Conservation (phyloP, 208 protist genomes). For the Histomonas meleagridis region DNA sequence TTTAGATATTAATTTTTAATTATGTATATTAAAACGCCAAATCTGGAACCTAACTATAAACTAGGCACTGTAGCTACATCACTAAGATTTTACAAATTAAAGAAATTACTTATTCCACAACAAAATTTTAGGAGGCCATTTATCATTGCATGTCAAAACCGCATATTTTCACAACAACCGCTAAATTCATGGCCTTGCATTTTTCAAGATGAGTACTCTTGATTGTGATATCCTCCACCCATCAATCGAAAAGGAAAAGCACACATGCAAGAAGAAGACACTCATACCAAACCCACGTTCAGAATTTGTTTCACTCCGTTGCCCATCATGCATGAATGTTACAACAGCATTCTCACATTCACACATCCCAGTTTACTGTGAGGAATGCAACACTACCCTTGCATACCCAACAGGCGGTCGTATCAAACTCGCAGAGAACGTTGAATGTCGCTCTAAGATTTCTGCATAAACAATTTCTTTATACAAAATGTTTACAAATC, state of each 20-base stretch:
- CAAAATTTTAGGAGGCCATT: too few species aligned
- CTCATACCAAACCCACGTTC: conserved; percentile 22
- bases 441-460: background rate
- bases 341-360: conserved; percentile 26
- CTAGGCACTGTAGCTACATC: too few species aligned
- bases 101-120: too few species aligned
- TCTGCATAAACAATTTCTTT: background rate
- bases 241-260: background rate
- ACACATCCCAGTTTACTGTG: background rate
- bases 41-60: too few species aligned
- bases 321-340: background rate
- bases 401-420: conserved; percentile 7
- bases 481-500: too few species aligned
- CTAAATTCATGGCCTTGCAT: too few species aligned
- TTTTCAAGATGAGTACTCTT: conserved; percentile 1
- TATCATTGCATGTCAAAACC: too few species aligned
- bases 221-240: conserved; percentile 9
- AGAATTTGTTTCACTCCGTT: background rate
- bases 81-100: too few species aligned
- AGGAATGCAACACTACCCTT: background rate
- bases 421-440: background rate
- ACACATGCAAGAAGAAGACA: conserved; percentile 8
- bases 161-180: too few species aligned
- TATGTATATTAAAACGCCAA: too few species aligned
- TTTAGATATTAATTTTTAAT: too few species aligned